Percentiles rank a stretch among this genome's conserved stretches.
These are phyloP conservation scores for Pleurotus giganteus DNA, from an alignment of 768 basidiomycete genomes.

Conservation along the genomic window DNA sequence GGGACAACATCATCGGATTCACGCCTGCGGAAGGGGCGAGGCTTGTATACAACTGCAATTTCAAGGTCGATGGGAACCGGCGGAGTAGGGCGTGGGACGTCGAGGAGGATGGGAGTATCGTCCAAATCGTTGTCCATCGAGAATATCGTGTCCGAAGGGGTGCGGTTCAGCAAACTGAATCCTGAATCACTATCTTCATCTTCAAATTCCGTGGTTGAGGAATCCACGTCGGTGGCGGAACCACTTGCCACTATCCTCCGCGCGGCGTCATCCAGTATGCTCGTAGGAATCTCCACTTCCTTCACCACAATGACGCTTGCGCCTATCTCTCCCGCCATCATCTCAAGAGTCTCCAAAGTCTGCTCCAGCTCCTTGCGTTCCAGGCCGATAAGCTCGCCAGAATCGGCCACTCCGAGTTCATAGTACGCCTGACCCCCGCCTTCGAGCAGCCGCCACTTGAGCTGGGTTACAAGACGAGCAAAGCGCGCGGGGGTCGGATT, in stretches of 20 bases:
- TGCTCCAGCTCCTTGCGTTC: slow-evolving; percentile 69
- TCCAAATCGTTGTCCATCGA: slow-evolving; percentile 42
- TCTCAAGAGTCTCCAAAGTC: slow-evolving; percentile 83
- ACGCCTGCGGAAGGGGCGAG: slow-evolving; percentile 55
- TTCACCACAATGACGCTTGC: slow-evolving; percentile 90
- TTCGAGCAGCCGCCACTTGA: slow-evolving; percentile 91
- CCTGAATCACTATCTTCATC: slow-evolving; percentile 13
- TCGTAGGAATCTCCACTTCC: slow-evolving; percentile 74
- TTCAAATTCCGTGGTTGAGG: slow-evolving; percentile 25
- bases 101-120: slow-evolving; percentile 33
- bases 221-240: slow-evolving; percentile 31
- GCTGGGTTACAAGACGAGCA: slow-evolving; percentile 84
- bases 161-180: slow-evolving; percentile 15
- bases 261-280: slow-evolving; percentile 15
- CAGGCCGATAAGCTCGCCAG: slow-evolving; percentile 83
- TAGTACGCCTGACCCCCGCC: slow-evolving; percentile 85
- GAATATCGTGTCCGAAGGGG: slow-evolving; percentile 35
- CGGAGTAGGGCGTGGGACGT: slow-evolving; percentile 12
- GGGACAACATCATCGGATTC: slow-evolving; percentile 26
- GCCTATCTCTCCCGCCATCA: slow-evolving; percentile 93
- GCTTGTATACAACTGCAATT: slow-evolving; percentile 72
- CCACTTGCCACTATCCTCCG: slow-evolving; percentile 33
- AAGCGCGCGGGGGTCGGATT: slow-evolving; percentile 76
- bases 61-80: slow-evolving; percentile 54
- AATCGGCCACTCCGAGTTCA: slow-evolving; percentile 82